These are phyloP conservation scores for Septoria petroselini DNA, from an alignment of 2,329 filamentous ascomycete species.

Conservation along the genomic window DNA sequence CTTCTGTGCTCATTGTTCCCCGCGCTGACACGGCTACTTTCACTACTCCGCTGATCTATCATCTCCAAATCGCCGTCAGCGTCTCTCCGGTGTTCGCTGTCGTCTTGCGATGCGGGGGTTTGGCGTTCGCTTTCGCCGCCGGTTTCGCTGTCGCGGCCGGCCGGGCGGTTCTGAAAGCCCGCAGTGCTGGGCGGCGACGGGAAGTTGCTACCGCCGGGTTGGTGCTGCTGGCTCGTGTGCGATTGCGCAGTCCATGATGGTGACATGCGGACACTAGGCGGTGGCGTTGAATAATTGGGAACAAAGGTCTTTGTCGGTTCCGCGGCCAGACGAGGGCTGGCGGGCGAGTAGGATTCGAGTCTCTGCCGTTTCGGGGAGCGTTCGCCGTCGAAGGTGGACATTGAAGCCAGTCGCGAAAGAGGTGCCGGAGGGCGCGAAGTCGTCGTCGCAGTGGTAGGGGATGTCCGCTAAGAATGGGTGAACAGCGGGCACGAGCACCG, in stretches of 20 bases:
- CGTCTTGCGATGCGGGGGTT: conserved; percentile 31
- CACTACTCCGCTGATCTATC: conserved; percentile 32
- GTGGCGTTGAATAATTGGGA: conserved; percentile 43
- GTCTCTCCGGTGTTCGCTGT: conserved; percentile 33
- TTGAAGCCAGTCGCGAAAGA: conserved; percentile 17
- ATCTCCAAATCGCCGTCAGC: conserved; percentile 46
- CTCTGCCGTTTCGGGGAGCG: conserved; percentile 39
- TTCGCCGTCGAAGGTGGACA: conserved; percentile 34
- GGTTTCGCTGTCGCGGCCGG: conserved; percentile 27
- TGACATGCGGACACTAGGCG: conserved; percentile 48
- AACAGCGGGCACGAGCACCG: conserved; percentile 6
- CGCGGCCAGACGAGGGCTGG: conserved; percentile 37
- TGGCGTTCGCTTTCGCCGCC: conserved; percentile 29
- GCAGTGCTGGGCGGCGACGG: conserved; percentile 46
- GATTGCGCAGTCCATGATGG: conserved; percentile 42
- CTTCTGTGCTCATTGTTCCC: conserved; percentile 40
- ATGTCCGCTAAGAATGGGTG: conserved; percentile 20
- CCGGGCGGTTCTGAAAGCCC: conserved; percentile 33
- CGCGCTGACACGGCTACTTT: conserved; percentile 20
- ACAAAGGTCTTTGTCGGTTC: conserved; percentile 45
- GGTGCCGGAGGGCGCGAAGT: conserved; percentile 7
- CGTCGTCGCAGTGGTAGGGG: conserved; percentile 7
- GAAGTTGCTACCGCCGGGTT: conserved; percentile 29
- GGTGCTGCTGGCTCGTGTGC: conserved; percentile 23
- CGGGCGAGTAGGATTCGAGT: conserved; percentile 45